These are phyloP conservation scores for Crassisporium funariophilum DNA, from an alignment of 768 basidiomycete species.

Conservation along the genomic window DNA sequence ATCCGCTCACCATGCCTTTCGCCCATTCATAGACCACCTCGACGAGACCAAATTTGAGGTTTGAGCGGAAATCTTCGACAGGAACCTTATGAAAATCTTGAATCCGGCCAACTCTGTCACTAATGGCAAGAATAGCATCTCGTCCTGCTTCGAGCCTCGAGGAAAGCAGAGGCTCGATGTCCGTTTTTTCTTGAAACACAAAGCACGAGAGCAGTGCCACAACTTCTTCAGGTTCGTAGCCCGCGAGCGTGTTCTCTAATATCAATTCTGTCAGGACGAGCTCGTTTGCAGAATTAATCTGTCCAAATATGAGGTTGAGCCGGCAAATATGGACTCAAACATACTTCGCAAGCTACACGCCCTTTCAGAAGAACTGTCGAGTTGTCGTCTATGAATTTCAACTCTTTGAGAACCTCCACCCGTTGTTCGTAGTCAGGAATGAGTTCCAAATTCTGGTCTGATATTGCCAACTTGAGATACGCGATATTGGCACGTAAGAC, in stretches of 20 bases:
- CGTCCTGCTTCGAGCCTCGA: slow-evolving; percentile 80
- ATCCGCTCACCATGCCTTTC: slow-evolving; percentile 85
- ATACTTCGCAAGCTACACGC: slow-evolving; percentile 95
- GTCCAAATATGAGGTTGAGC: slow-evolving; percentile 4
- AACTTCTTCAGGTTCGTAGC: slow-evolving; percentile 93
- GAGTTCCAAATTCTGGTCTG: slow-evolving; percentile 95
- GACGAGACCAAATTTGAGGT: slow-evolving; percentile 86
- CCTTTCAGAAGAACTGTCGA: slow-evolving; percentile 95
- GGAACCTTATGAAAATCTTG: slow-evolving; percentile 82
- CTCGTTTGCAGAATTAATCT: slow-evolving; percentile 99
- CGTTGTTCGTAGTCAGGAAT: slow-evolving; percentile 97
- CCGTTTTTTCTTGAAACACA: slow-evolving; percentile 98
- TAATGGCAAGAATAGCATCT: slow-evolving; percentile 75
- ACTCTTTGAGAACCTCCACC: slow-evolving; percentile 84
- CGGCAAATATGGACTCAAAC: slow-evolving; percentile 10
- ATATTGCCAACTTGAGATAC: slow-evolving; percentile 79
- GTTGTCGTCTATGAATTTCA: slow-evolving; percentile 94
- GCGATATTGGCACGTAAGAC: slow-evolving; percentile 74
- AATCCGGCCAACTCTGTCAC: slow-evolving; percentile 74
- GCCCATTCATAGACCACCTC: slow-evolving; percentile 99
- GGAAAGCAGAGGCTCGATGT: slow-evolving; percentile 81
- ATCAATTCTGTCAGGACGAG: slow-evolving; percentile 96
- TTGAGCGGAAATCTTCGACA: slow-evolving; percentile 74
- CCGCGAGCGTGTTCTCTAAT: slow-evolving; percentile 89
- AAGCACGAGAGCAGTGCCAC: slow-evolving; percentile 96